Base-by-base conservation (phyloP, 1,284 basidiomycete genomes). In the Austropuccinia psidii region DNA sequence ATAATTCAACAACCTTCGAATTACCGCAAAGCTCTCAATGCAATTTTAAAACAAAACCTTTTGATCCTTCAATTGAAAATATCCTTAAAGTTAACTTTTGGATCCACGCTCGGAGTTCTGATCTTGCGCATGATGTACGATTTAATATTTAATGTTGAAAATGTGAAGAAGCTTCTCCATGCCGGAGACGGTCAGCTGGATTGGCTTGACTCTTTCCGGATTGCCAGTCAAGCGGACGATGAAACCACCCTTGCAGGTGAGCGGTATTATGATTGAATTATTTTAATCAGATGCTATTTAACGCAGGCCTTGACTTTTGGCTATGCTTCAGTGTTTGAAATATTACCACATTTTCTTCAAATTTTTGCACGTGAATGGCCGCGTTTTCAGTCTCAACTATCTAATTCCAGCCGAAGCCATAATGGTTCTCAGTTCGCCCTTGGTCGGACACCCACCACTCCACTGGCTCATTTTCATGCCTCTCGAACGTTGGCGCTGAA, bases 401-500 rank as follows among this genome's bases (percentile, higher is more conserved):
- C 50, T 45, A 47, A 39, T 49, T 47, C 33, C 7, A 24, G 50
- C 19, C 37, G 27, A 27, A 24, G 27, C 39, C 31, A 27, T 21
- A 61, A 45, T 35, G 61, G 17, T 29, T 21, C 61, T 49, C 61
- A 47, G 24, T 64, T 31, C 31, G 50, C 17, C 27, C 47, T 33
- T 19, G 50, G 29, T 45, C 61, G 35, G 50, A 33, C 41, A 47
- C 31, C 35, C 41, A 35, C 61, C n/a, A 21, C 45, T 9, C 43
- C 47, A 49, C 29, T 64, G 50, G 39, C 55, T 29, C 47, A 60
- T 33, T n/a, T 70, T 15, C 52, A 70, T 37, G 39, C 67, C 1
- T 37, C 55, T 24, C 67, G 55, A 70, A 35, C 52, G 24, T 70
- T 70, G 11, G 60, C 50, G 27, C 55, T 70, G 17, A 41, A 50